Evolutionary conservation across 139 green algal genomes (phyloP).

Genomic region (Chlorella vulgaris): DNA sequence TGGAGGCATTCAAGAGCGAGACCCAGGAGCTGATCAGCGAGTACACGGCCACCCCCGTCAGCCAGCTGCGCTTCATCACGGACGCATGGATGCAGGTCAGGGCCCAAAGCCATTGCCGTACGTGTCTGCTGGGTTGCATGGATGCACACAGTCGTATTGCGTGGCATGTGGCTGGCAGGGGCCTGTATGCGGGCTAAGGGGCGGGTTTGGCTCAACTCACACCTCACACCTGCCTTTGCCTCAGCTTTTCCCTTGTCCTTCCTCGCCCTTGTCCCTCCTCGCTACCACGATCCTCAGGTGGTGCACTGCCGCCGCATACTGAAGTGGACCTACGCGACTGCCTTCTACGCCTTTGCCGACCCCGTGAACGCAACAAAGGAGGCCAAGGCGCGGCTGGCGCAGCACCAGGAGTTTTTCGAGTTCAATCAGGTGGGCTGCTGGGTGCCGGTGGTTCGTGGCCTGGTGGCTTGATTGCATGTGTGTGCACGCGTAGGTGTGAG

Average conservation of each 20-base stretch:
- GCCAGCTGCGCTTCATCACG: conserved; percentile 90
- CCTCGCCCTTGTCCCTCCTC: no score
- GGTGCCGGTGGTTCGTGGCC: no score
- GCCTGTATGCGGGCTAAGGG: no score
- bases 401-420: conserved; percentile 87
- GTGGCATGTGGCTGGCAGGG: no score
- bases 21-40: conserved; percentile 80
- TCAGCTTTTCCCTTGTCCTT: no score
- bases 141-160: no score
- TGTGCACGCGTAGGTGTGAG: no score
- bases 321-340: conserved; percentile 98
- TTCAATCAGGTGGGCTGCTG: conserved; percentile 80
- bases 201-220: no score
- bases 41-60: conserved; percentile 80
- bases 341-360: conserved; percentile 89
- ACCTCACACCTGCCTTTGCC: no score
- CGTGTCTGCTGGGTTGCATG: neutral
- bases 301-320: conserved; percentile 95
- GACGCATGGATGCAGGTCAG: conserved; percentile 84
- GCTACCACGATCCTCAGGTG: no score
- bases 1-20: conserved; percentile 54
- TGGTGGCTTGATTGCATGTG: neutral
- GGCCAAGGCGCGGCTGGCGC: conserved; percentile 12
- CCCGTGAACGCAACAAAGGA: conserved; percentile 22
- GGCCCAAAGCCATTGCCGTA: neutral